Evolutionary conservation across 345 rosid genomes (phyloP).

Genomic region (Gossypioides kirkii): DNA sequence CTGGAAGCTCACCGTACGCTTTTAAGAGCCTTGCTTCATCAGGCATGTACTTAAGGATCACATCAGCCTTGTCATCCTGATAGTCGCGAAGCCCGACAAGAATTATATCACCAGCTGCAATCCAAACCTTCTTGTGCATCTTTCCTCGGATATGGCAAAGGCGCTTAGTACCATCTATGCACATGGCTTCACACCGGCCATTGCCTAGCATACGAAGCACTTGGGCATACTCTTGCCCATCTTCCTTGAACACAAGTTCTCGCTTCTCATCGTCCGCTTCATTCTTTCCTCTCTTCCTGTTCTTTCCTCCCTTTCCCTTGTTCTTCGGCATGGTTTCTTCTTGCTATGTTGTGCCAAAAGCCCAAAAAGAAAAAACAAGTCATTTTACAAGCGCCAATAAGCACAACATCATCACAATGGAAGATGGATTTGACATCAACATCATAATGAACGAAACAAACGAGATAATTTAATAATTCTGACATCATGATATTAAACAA

Average conservation of each 20-base stretch:
- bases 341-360: not conserved
- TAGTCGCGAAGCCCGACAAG: not conserved
- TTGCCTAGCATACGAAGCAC: constrained; percentile 20
- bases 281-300: constrained; percentile 60
- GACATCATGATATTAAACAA: not conserved
- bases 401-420: not conserved
- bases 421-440: not conserved
- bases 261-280: constrained; percentile 58
- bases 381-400: not conserved
- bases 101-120: not conserved
- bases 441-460: not conserved
- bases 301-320: constrained; percentile 69
- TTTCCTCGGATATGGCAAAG: constrained; percentile 2
- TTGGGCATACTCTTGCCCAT: constrained; percentile 54
- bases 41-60: constrained; percentile 3
- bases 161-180: not conserved
- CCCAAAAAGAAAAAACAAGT: not conserved
- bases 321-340: constrained; percentile 46
- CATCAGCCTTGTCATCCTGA: constrained; percentile 5
- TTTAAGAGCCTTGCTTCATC: constrained; percentile 4
- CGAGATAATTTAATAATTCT: not conserved
- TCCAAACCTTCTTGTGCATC: constrained; percentile 6
- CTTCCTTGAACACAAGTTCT: constrained; percentile 54
- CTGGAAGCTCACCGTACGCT: constrained; percentile 48
- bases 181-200: constrained; percentile 5